These are phyloP conservation scores for Pseudogymnoascus sp. DNA, from an alignment of 2,329 filamentous ascomycete species.

Conservation along the genomic window DNA sequence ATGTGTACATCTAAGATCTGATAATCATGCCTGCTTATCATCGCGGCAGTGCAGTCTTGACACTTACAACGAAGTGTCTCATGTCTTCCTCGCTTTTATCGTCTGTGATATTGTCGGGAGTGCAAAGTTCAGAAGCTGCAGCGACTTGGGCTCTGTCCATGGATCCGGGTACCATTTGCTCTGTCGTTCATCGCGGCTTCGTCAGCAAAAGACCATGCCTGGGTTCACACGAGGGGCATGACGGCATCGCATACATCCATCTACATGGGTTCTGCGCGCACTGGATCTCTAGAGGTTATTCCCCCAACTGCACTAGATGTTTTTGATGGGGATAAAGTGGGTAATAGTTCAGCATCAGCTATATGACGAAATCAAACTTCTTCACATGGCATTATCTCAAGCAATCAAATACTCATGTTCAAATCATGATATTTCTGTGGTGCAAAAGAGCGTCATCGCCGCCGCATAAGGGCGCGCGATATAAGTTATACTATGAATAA, in stretches of 20 bases:
- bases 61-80: not conserved
- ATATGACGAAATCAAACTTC: not conserved
- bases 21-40: not conserved
- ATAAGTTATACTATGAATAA: not conserved
- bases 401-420: not conserved
- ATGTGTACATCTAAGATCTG: not conserved
- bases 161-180: not conserved
- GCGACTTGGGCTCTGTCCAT: not conserved
- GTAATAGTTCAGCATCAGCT: not conserved
- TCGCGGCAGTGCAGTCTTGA: not conserved
- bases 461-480: not conserved
- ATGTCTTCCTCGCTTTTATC: not conserved
- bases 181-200: not conserved
- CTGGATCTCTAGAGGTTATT: not conserved
- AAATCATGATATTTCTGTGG: not conserved
- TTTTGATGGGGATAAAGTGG: not conserved
- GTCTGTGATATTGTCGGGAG: not conserved
- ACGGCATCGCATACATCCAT: not conserved
- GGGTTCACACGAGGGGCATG: not conserved
- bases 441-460: not conserved
- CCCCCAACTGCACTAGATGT: not conserved
- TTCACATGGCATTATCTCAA: not conserved
- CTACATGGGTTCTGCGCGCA: not conserved
- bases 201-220: not conserved
- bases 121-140: not conserved